These are phyloP conservation scores for Posidonia oceanica DNA, from an alignment of 116 monocot species.

Conservation along the genomic window DNA sequence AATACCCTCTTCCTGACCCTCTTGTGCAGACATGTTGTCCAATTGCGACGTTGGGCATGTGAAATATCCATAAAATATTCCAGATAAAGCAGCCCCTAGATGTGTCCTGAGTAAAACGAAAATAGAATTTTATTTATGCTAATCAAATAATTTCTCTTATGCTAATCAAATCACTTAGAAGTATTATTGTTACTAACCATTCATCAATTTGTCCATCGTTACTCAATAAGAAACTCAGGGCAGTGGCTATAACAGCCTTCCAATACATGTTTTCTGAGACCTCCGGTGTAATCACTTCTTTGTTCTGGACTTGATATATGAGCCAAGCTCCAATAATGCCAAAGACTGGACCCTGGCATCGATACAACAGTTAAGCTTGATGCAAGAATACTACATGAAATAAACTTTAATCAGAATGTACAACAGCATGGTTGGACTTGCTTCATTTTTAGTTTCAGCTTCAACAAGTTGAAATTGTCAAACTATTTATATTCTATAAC, in stretches of 20 bases:
- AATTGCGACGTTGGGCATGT: slow-evolving; percentile 39
- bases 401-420: neutral
- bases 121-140: neutral
- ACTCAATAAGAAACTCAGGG: slow-evolving; percentile 45
- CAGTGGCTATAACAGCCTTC: slow-evolving; percentile 53
- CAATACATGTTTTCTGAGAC: slow-evolving; percentile 49
- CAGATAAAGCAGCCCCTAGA: slow-evolving; percentile 46
- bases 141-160: neutral
- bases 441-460: neutral
- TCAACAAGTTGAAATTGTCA: no score
- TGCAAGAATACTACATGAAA: neutral
- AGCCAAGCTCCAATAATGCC: slow-evolving; percentile 82
- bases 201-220: slow-evolving; percentile 50
- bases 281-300: slow-evolving; percentile 25
- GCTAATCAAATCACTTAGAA: neutral
- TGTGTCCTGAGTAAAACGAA: slow-evolving; percentile 42
- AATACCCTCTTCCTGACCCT: slow-evolving; percentile 30
- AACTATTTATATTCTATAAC: neutral
- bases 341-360: slow-evolving; percentile 51
- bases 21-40: slow-evolving; percentile 25
- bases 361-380: neutral
- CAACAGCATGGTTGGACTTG: neutral
- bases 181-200: slow-evolving; percentile 27
- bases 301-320: slow-evolving; percentile 64
- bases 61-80: slow-evolving; percentile 49